Evolutionary conservation across 148 eudicot genomes (phyloP).

Genomic region (Linanthus parryae): DNA sequence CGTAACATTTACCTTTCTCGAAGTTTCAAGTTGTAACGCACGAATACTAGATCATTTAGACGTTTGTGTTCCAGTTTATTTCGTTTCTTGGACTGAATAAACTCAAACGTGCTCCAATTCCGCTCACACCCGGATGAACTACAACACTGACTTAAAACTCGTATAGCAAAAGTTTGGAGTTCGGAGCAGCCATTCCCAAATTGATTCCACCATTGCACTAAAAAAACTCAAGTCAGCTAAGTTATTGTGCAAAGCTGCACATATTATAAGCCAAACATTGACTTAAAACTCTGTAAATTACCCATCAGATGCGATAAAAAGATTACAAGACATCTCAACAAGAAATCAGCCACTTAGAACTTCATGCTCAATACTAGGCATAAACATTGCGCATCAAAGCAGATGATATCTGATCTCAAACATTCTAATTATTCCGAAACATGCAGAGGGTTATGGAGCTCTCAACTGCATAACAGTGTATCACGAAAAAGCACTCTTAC

Average conservation of each 20-base stretch:
- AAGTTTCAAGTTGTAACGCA: constrained; percentile 1
- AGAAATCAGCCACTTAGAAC: too few species aligned
- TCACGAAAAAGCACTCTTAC: too few species aligned
- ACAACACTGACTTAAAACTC: not conserved
- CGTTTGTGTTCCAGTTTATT: not conserved
- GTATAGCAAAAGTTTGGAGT: not conserved
- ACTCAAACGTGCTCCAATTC: constrained; percentile 8
- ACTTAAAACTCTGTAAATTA: not conserved
- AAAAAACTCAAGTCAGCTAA: too few species aligned
- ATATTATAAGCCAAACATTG: not conserved
- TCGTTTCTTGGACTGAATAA: not conserved
- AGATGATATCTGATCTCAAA: too few species aligned
- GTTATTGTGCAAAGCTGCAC: too few species aligned
- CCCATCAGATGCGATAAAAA: not conserved
- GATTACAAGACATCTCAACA: not conserved
- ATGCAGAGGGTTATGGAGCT: too few species aligned
- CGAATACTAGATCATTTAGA: not conserved
- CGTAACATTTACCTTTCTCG: constrained; percentile 1
- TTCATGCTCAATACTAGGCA: too few species aligned
- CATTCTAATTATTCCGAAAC: too few species aligned
- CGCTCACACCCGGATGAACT: constrained; percentile 5
- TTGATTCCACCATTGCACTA: not conserved
- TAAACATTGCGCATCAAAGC: too few species aligned
- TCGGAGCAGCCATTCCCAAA: not conserved
- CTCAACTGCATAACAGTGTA: too few species aligned